Evolutionary conservation across 495 filamentous ascomycete species (phyloP).

Genomic region (Daldinia caldariorum): DNA sequence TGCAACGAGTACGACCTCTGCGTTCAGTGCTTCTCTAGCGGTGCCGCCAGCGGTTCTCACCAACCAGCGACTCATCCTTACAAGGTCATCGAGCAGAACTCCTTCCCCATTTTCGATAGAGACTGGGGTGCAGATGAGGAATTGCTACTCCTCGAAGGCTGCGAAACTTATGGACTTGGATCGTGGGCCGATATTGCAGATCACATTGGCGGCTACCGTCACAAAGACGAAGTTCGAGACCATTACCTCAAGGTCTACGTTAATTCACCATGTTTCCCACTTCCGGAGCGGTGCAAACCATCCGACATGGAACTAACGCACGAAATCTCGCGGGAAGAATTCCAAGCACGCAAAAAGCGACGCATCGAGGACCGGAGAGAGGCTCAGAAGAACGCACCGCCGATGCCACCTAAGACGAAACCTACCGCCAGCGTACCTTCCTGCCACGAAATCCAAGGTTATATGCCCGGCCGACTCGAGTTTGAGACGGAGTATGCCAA

Average conservation of each 20-base stretch:
- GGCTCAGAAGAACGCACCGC: constrained; percentile 81
- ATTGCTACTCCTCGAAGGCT: constrained; percentile 87
- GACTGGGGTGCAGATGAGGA: constrained; percentile 99
- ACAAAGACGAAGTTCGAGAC: constrained; percentile 92
- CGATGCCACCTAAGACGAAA: constrained; percentile 90
- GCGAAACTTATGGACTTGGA: constrained; percentile 96
- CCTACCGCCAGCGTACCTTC: constrained; percentile 92
- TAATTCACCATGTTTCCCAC: constrained; percentile 81
- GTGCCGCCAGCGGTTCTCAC: constrained; percentile 79
- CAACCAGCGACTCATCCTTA: constrained; percentile 85
- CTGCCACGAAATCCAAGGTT: constrained; percentile 97
- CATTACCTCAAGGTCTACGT: constrained; percentile 93
- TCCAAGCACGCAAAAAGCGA: constrained; percentile 92
- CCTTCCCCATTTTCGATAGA: constrained; percentile 91
- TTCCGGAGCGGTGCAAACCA: constrained; percentile 84
- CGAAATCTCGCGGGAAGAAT: constrained; percentile 85
- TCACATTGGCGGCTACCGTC: constrained; percentile 93
- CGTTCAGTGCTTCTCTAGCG: constrained; percentile 90
- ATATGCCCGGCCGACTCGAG: constrained; percentile 97
- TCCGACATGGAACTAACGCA: constrained; percentile 79
- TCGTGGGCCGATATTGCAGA: constrained; percentile 99
- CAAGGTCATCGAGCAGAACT: constrained; percentile 97
- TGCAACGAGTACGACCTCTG: constrained; percentile 98
- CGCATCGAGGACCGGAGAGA: constrained; percentile 94
- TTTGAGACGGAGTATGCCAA: constrained; percentile 98